Evolutionary conservation across 345 rosid genomes (phyloP).

Genomic region (Boechera retrofracta): DNA sequence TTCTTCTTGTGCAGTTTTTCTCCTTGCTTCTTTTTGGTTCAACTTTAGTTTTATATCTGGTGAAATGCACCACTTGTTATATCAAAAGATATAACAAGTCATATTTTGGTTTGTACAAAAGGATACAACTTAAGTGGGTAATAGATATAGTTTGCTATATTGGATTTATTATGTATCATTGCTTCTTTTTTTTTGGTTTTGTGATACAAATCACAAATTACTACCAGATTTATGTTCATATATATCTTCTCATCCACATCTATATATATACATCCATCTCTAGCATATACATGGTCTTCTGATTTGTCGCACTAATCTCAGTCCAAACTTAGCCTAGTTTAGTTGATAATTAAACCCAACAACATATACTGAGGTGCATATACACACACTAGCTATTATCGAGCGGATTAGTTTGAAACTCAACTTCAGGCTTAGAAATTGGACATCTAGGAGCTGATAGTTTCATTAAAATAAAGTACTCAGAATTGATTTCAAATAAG

Average conservation of each 20-base stretch:
- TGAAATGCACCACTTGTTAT: conserved; percentile 28
- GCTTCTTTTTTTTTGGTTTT: not conserved
- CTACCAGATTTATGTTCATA: not conserved
- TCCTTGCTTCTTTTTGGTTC: conserved; percentile 13
- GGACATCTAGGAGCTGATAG: too few relatives aligned
- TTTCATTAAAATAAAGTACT: too few relatives aligned
- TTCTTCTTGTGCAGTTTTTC: conserved; percentile 35
- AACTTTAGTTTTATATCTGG: not conserved
- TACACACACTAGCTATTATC: too few relatives aligned
- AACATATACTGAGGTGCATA: too few relatives aligned
- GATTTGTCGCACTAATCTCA: too few relatives aligned
- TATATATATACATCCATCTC: not conserved
- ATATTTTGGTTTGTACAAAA: conserved; percentile 37
- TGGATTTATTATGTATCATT: not conserved
- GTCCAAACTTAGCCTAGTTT: too few relatives aligned
- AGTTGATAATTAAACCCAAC: too few relatives aligned
- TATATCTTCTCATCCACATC: not conserved
- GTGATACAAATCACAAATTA: not conserved
- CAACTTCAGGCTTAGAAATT: too few relatives aligned
- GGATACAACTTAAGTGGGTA: conserved; percentile 2
- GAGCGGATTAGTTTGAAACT: too few relatives aligned
- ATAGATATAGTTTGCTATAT: conserved; percentile 20
- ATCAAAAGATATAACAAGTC: conserved; percentile 12
- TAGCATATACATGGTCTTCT: too few relatives aligned
- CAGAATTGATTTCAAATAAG: too few relatives aligned